These are phyloP conservation scores for Collybia sp. DNA, from an alignment of 768 basidiomycete species.

Conservation along the genomic window DNA sequence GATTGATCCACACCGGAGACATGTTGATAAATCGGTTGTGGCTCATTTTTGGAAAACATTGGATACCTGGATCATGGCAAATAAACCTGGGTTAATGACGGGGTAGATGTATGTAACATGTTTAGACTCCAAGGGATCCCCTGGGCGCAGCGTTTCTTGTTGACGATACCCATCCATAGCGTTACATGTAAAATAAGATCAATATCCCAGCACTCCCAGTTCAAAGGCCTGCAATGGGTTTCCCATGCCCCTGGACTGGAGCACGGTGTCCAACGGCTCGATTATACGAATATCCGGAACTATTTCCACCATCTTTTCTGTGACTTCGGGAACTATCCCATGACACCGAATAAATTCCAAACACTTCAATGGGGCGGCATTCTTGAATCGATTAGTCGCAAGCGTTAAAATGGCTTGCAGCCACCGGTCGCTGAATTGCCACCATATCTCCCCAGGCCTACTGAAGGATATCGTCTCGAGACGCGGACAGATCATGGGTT, in stretches of 20 bases:
- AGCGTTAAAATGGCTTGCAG: slow-evolving; percentile 12
- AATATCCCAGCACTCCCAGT: background rate
- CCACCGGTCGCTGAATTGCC: slow-evolving; percentile 27
- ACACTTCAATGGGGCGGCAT: slow-evolving; percentile 10
- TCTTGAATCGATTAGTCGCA: slow-evolving; percentile 8
- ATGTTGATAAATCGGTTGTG: slow-evolving; percentile 91
- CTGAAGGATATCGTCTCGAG: slow-evolving; percentile 24
- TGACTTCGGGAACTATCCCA: slow-evolving; percentile 9
- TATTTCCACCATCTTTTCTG: slow-evolving; percentile 2
- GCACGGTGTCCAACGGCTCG: too few species aligned
- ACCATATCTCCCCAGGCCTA: slow-evolving; percentile 26
- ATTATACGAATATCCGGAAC: slow-evolving; percentile 3
- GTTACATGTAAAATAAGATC: too few species aligned
- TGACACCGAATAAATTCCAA: slow-evolving; percentile 24
- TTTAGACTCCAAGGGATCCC: background rate
- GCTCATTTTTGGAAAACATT: slow-evolving; percentile 95
- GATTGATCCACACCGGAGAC: slow-evolving; percentile 89
- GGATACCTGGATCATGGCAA: slow-evolving; percentile 76
- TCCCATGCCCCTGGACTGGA: too few species aligned
- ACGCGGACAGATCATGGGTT: slow-evolving; percentile 15
- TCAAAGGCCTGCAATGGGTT: background rate
- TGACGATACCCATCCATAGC: too few species aligned
- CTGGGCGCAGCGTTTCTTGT: too few species aligned
- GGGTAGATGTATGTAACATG: slow-evolving; percentile 5
- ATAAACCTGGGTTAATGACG: slow-evolving; percentile 75